Percentiles rank a stretch among this genome's conserved stretches.
Conservation (phyloP, 306 rosid genomes). For the Vigna trinervia region DNA sequence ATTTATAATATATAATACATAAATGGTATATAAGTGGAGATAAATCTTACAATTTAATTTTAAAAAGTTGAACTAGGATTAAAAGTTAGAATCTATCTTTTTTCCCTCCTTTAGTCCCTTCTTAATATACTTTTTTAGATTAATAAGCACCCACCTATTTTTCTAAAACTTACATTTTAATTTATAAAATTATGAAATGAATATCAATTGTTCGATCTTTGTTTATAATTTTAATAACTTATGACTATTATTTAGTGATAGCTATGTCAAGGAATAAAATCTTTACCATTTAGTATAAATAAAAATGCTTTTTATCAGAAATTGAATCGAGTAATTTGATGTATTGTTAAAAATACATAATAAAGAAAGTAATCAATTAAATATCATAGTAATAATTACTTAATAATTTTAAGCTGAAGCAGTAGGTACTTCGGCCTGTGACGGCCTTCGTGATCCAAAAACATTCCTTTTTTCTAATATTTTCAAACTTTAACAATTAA, state of each 20-base stretch:
- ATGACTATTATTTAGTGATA: neutral
- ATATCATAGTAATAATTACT: neutral
- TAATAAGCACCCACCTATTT: neutral
- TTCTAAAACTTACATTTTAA: neutral
- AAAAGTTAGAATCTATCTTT: no score
- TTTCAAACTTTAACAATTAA: constrained; percentile 26
- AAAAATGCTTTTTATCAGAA: neutral
- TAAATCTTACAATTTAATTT: no score
- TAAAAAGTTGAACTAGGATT: no score
- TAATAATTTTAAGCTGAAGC: neutral
- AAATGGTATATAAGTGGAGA: no score
- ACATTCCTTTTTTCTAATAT: constrained; percentile 6
- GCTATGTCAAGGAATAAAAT: neutral
- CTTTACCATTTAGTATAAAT: neutral
- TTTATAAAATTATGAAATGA: neutral
- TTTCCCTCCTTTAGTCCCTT: no score
- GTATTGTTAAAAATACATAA: neutral
- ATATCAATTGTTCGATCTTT: neutral
- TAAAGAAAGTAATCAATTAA: neutral
- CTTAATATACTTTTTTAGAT: neutral
- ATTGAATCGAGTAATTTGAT: no score
- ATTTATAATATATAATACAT: no score
- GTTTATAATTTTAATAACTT: neutral
- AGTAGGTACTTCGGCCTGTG: neutral
- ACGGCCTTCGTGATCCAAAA: neutral